These are phyloP conservation scores for Penicillium pulvis DNA, from an alignment of 495 filamentous ascomycete genomes.

Conservation along the genomic window DNA sequence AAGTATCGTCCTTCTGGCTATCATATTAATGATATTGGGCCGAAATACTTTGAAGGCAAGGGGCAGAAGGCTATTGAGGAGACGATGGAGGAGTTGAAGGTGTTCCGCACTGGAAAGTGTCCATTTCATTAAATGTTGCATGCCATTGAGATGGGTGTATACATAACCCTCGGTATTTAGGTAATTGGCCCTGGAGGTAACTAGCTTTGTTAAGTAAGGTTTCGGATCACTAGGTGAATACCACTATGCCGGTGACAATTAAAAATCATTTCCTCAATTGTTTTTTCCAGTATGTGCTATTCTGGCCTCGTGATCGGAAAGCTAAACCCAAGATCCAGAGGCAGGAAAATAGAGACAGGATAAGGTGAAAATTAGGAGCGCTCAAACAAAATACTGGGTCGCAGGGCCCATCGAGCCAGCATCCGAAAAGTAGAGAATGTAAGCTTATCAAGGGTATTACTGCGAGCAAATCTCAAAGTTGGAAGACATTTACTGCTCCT, in stretches of 20 bases:
- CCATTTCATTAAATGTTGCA: constrained; percentile 46
- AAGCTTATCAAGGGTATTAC: constrained; percentile 50
- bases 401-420: constrained; percentile 27
- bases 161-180: no score
- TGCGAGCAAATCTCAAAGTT: constrained; percentile 39
- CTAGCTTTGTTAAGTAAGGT: neutral
- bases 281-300: constrained; percentile 49
- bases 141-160: no score
- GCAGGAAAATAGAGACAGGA: constrained; percentile 46
- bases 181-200: no score
- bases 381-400: constrained; percentile 45
- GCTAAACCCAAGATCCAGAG: constrained; percentile 27
- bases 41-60: constrained; percentile 56
- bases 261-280: constrained; percentile 31
- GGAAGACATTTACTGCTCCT: constrained; percentile 42
- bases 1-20: constrained; percentile 63
- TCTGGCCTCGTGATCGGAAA: constrained; percentile 32
- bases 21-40: constrained; percentile 58
- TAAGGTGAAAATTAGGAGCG: constrained; percentile 45
- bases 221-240: neutral
- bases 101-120: constrained; percentile 51
- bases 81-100: constrained; percentile 43
- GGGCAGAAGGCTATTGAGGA: constrained; percentile 45
- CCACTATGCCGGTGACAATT: constrained; percentile 5
- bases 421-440: constrained; percentile 35